Evolutionary conservation across 371 early-diverging fungal species (phyloP), one percentile per base, ranked within the genome.

Genomic region (Saksenaea vasiformis): DNA sequence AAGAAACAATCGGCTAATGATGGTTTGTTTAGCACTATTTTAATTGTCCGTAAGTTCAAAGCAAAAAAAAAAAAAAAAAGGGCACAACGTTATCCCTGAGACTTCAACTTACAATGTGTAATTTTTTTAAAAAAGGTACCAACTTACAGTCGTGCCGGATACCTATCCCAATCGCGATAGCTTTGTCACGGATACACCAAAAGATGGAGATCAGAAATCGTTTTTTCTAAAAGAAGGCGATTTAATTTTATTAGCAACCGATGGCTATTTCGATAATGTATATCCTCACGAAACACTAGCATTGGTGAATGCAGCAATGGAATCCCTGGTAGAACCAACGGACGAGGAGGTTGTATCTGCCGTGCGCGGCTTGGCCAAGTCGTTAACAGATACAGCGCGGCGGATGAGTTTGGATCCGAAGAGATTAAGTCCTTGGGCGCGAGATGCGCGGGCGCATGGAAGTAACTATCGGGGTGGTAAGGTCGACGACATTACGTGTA

Each of bases 221-320:
- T 85, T 85, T 60, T 85, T 84, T 39, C 67, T 90, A n/a, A 84
- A 87, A 60, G 80, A 88, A 65, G 86, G 86, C 9, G 90, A 90
- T 61, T 73, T 90, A 36, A 83, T 90, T 56, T 66, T 90, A n/a
- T 56, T 90, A 35, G 90, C 87, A 0, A 88, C 90, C 0, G 90
- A 90, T 64, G 90, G 90, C 0, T 87, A 87, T 60, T 88, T 87
- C 71, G 90, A 90, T 60, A 90, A 90, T 69, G 85, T 90, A 11
- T 88, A 84, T 61, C 64, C 85, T 1, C 72, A 84, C n/a, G 90
- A 90, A 47, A 85, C 86, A 4, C 63, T 87, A 22, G 74, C 75
- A 37, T 37, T 85, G 26, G 78, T 89, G 9, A 81, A 86, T 36
- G 55, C 70, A 1, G 73, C 73, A 8, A 70, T 85, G 72, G 73